These are phyloP conservation scores for Xylaria digitata DNA, from an alignment of 2,329 filamentous ascomycete species.

Conservation along the genomic window DNA sequence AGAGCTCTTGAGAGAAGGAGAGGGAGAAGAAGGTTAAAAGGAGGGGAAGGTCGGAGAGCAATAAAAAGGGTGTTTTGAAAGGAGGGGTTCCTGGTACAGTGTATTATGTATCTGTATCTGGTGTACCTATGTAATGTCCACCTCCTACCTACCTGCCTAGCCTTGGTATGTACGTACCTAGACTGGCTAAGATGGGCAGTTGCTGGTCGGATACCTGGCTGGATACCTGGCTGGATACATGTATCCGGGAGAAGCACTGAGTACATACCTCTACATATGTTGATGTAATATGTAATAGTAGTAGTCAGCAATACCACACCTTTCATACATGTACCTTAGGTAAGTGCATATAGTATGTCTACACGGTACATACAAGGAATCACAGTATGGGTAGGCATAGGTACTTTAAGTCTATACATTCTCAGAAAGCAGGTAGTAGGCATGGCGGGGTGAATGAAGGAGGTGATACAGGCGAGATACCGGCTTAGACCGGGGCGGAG, in stretches of 20 bases:
- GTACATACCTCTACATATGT: neutral
- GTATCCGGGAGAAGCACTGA: constrained; percentile 13
- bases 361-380: no score
- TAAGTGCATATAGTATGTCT: no score
- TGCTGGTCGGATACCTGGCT: constrained; percentile 1
- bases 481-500: constrained; percentile 6
- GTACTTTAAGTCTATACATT: no score
- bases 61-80: constrained; percentile 40
- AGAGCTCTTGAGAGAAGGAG: constrained; percentile 36
- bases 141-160: neutral
- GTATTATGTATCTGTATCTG: neutral
- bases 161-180: neutral
- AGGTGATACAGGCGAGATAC: neutral
- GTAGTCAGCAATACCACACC: no score
- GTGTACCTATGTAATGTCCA: constrained; percentile 1
- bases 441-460: neutral
- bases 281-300: no score
- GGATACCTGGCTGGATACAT: neutral
- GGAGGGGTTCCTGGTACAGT: constrained; percentile 37
- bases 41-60: constrained; percentile 36
- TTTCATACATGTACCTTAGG: no score
- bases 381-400: no score
- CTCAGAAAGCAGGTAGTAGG: neutral
- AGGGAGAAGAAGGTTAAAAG: constrained; percentile 36
- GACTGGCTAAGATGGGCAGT: constrained; percentile 27